Percentiles rank a stretch among this genome's conserved stretches.
Evolutionary conservation across 352 stramenopile species (phyloP).

Genomic region (Globisporangium canariense): DNA sequence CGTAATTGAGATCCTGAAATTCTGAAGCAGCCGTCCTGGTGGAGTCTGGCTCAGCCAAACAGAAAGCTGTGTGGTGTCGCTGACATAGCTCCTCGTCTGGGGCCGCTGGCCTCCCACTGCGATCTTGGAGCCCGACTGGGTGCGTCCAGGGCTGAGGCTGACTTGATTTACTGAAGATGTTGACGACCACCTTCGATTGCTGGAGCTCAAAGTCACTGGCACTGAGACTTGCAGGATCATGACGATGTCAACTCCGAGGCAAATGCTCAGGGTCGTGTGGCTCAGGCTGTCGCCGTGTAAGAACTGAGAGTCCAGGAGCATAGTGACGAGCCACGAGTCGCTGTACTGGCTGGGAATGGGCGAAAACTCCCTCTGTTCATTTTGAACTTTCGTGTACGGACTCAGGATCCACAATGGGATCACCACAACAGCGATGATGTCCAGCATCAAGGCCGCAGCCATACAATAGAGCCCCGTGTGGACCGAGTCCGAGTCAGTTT

Average conservation of each 20-base stretch:
- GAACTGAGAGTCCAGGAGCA: slow-evolving; percentile 13
- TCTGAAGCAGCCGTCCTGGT: not conserved
- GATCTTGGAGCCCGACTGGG: not conserved
- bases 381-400: not conserved
- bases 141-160: not conserved
- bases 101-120: not conserved
- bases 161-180: not conserved
- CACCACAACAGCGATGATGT: not conserved
- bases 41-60: not conserved
- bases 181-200: not conserved
- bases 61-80: not conserved
- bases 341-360: slow-evolving; percentile 2
- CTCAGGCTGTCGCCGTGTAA: not conserved
- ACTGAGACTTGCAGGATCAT: not conserved
- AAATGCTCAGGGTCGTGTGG: not conserved
- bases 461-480: not conserved
- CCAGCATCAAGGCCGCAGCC: not conserved
- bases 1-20: not conserved
- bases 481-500: not conserved
- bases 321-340: slow-evolving; percentile 5
- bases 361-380: not conserved
- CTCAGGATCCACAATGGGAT: not conserved
- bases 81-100: not conserved
- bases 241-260: slow-evolving; percentile 1
- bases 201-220: not conserved